Evolutionary conservation across 257 asterid species (phyloP), one percentile per base, ranked within the genome.

Genomic region (Gentiana dahurica): DNA sequence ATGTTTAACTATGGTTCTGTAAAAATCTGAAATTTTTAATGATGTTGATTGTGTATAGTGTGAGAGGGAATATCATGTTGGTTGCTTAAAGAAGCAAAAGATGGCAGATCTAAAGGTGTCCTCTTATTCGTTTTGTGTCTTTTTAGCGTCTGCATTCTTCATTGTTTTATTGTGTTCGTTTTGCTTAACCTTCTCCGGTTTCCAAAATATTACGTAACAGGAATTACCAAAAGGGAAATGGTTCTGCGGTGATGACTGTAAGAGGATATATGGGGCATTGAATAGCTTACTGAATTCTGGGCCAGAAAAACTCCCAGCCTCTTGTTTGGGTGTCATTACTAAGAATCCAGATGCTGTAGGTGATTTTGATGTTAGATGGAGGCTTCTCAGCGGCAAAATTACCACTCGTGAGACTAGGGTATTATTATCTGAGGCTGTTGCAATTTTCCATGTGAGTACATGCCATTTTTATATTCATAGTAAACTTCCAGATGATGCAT

Each of bases 51-150:
- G 49, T 65, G 77, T 68, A 41, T 79, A 92, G 99, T 92, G 99
- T 37, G 99, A 92, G 81, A 92, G 76, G 75, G 99, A 88, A 69
- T 92, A 85, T 79, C 99, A 92, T 65, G 93, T 92, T 71, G 99
- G 97, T 71, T 92, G 99, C 77, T 78, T 92, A 74, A 88, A 92
- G 59, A 88, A 85, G 72, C 65, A 77, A 80, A 92, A 83, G 86
- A 63, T 83, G 74, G 94, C 99, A 58, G 99, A 92, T 74, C 73
- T 92, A 11, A 92, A 92, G 99, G 99, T 91, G 61, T 37, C 79
- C 54, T 54, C 56, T 38, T 59, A 41, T 47, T 49, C 54, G 3
- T 12, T 41, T 48, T 37, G 13, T 37, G 24, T 37, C 39, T 45
- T 52, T 41, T 15, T 50, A 0, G 44, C 10, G 59, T 54, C 8